Percentiles rank a stretch among this genome's conserved stretches.
Evolutionary conservation across 2,329 filamentous ascomycete genomes (phyloP).

Genomic region (Hawksworthiomyces lignivorus): DNA sequence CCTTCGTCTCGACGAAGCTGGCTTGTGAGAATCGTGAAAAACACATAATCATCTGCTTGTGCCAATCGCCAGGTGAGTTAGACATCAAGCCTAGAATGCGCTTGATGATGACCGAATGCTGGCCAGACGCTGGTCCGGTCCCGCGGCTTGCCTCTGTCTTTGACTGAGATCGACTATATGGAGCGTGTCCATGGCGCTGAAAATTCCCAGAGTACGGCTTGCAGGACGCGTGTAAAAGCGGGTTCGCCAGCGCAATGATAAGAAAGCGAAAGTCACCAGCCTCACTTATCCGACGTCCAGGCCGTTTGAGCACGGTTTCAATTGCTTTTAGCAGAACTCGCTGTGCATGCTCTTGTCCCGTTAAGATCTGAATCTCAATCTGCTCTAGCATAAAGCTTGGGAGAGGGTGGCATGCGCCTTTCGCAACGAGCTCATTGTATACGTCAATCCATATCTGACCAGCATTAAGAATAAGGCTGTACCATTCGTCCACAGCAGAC

Average conservation of each 20-base stretch:
- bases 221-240: conserved; percentile 52
- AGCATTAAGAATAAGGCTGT: conserved; percentile 59
- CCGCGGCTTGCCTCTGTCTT: conserved; percentile 18
- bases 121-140: conserved; percentile 44
- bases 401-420: conserved; percentile 25
- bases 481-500: conserved; percentile 65
- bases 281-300: conserved; percentile 59
- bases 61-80: conserved; percentile 66
- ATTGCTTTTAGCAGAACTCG: conserved; percentile 67
- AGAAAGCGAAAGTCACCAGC: conserved; percentile 70
- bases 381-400: conserved; percentile 27
- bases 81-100: conserved; percentile 73
- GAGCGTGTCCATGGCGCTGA: conserved; percentile 17
- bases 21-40: conserved; percentile 61
- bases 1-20: conserved; percentile 66
- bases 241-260: conserved; percentile 71
- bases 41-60: conserved; percentile 71
- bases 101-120: conserved; percentile 80
- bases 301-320: conserved; percentile 72
- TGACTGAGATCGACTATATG: conserved; percentile 4
- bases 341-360: conserved; percentile 61
- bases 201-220: conserved; percentile 33
- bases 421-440: conserved; percentile 44
- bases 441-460: conserved; percentile 58
- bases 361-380: conserved; percentile 40